Base-by-base conservation (phyloP, 495 filamentous ascomycete species). In the Cenococcum geophilum region DNA sequence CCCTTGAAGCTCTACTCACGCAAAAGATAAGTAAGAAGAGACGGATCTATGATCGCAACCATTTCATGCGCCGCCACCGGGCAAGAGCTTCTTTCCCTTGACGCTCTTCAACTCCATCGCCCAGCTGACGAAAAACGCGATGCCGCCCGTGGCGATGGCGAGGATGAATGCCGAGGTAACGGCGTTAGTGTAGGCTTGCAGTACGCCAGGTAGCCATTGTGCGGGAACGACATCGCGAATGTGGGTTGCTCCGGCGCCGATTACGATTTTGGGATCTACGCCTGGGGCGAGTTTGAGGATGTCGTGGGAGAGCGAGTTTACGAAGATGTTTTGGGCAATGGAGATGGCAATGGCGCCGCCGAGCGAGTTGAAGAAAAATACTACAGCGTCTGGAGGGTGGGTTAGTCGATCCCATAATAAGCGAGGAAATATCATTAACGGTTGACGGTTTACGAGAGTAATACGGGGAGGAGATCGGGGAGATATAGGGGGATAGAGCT, bases 321-420 rank as follows among this genome's bases (percentile, higher is more conserved):
- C 49, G 55, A 76, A 76, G 42, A 76, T 67, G 59, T 74, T 74
- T 52, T 76, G 72, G 0, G 71, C 73, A 25, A 72, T 68, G 27
- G 61, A 60, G 32, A 75, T 64, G 40, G 59, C 27, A 51, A 76
- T 56, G 5, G 73, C 71, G 57, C 72, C 72, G 43, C 73, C 74
- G 3, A 76, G 63, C 2, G 65, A 68, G 25, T 74, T 71, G 71
- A 71, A 72, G 67, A 76, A 75, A 18, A 76, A 66, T 16, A 67
- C 68, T 25, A 67, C 22, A 2, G 73, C 69, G 37, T 70, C 40
- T 45, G 11, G 1, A 45, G 11, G 6, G 4, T 45, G 18, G 3
- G 40, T 45, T 45, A 45, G 18, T 45, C 1, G 11, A 45, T 1
- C 4, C 14, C 45, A 25, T 5, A 3, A 32, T 61, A 43, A 54